Evolutionary conservation across 768 basidiomycete genomes (phyloP), one percentile per base, ranked within the genome.

Genomic region (Rhizopogon sp.): DNA sequence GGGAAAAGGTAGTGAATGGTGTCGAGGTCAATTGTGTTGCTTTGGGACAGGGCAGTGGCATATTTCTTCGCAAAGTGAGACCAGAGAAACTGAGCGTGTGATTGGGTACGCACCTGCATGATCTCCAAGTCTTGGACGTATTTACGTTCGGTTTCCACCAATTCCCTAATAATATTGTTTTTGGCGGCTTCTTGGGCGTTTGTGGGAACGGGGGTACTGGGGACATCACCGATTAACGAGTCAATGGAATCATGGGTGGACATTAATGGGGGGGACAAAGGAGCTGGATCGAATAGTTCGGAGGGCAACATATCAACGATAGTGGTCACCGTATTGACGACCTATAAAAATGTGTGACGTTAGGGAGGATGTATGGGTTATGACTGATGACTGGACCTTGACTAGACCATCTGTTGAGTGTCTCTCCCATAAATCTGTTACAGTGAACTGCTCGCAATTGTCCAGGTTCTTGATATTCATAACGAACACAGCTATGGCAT

Each of bases 81-180:
- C 7, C 56, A 53, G 44, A 42, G 5, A 39, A 20, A 47, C 53
- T 54, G 20, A 43, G 57, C 14, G 50, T 57, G 28, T 51, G 16
- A 6, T 57, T 51, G 46, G 3, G 0, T 31, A 67, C 85, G 64
- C 61, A 93, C 94, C 82, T 96, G 94, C 80, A 98, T 90, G 64
- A 93, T 85, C 70, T 97, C 94, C 59, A 99, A 76, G 73, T 98
- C 97, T 70, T 92, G 88, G 5, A 98, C 96, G 69, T 93, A 98
- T 73, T 93, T 93, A 62, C 92, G 85, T 70, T 99, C 97, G 0
- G 93, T 98, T 70, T 92, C 90, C 46, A 98, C 82, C 62, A 98
- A 84, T 72, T 99, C 97, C 64, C 82, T 81, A 56, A 94, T 81
- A 57, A 89, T 88, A 60, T 88, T 88, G 68, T 83, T 84, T 52